A percentile compares a stretch with the other conserved stretches of the same genome.
Conservation (phyloP, 1,284 basidiomycete genomes). For the Ganoderma meredithae region DNA sequence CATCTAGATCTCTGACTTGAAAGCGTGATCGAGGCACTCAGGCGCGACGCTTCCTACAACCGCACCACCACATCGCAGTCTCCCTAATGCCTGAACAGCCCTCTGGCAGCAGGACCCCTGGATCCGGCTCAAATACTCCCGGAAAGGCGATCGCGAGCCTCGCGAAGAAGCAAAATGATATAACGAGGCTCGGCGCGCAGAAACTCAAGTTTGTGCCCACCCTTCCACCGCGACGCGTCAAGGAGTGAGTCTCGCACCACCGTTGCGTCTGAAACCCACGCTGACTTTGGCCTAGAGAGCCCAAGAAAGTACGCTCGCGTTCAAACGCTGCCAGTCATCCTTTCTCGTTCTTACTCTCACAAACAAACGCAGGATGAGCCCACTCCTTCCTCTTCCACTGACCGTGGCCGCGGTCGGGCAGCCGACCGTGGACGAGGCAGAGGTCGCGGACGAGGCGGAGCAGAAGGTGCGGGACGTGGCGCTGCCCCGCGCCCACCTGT, state of each 20-base stretch:
- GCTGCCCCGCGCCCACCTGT: conserved; percentile 55
- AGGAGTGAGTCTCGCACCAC: conserved; percentile 63
- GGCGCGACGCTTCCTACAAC: neutral
- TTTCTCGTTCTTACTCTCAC: conserved; percentile 4
- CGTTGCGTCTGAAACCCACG: neutral
- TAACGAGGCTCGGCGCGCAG: conserved; percentile 73
- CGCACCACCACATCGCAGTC: conserved; percentile 7
- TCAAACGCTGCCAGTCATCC: neutral
- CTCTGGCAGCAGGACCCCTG: conserved; percentile 33
- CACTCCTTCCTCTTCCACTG: conserved; percentile 41
- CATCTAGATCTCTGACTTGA: conserved; percentile 5
- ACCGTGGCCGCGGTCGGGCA: conserved; percentile 47
- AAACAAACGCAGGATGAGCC: conserved; percentile 55
- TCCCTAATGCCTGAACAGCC: conserved; percentile 37
- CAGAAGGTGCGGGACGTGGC: conserved; percentile 45
- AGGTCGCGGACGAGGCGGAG: conserved; percentile 50
- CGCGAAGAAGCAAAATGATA: conserved; percentile 73
- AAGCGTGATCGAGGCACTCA: conserved; percentile 6
- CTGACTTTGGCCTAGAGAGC: conserved; percentile 42
- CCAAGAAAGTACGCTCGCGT: conserved; percentile 49
- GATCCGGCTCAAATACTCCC: conserved; percentile 25
- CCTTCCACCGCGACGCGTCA: conserved; percentile 73
- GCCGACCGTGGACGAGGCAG: conserved; percentile 55
- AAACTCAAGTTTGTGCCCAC: conserved; percentile 85
- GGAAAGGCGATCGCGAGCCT: conserved; percentile 74